phyloP scores from a whole-genome alignment of 352 stramenopile species.

The Phytophthora melonis region DNA sequence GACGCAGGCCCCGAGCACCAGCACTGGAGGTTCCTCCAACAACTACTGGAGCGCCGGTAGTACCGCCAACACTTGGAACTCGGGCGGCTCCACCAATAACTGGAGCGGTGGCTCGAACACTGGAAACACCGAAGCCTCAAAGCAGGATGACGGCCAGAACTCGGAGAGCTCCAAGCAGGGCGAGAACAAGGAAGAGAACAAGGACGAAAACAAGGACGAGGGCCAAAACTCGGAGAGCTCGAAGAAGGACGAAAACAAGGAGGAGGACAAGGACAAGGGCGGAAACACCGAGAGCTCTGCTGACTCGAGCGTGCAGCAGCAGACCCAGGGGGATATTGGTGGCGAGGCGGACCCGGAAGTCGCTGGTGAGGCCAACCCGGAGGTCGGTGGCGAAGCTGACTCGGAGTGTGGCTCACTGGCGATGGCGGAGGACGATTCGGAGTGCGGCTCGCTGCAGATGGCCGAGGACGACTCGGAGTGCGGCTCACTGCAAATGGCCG shows the following conservation, averaged over 20 bases:
- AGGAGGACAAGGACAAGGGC: neutral
- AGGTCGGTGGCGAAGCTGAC: slow-evolving; percentile 10
- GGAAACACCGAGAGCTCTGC: neutral
- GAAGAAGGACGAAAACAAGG: slow-evolving; percentile 4
- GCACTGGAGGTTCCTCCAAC: slow-evolving; percentile 11
- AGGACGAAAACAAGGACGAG: neutral
- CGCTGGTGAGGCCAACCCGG: slow-evolving; percentile 14
- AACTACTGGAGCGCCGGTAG: slow-evolving; percentile 9
- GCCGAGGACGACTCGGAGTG: slow-evolving; percentile 36
- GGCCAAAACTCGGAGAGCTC: neutral
- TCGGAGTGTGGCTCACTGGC: slow-evolving; percentile 33
- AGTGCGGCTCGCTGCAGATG: slow-evolving; percentile 42
- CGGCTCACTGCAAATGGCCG: slow-evolving; percentile 42
- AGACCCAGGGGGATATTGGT: slow-evolving; percentile 2
- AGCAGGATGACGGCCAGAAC: neutral
- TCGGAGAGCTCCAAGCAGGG: slow-evolving; percentile 1
- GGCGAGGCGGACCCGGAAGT: neutral
- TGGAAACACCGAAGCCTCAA: neutral
- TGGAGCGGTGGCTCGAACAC: slow-evolving; percentile 5
- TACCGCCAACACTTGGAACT: slow-evolving; percentile 10
- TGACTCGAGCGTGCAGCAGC: slow-evolving; percentile 1
- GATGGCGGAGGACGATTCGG: slow-evolving; percentile 34
- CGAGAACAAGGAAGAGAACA: neutral
- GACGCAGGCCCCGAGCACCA: slow-evolving; percentile 7
- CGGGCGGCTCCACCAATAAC: slow-evolving; percentile 3